Evolutionary conservation across 106 monocot genomes (phyloP).

Genomic region (Platanthera guangdongensis): DNA sequence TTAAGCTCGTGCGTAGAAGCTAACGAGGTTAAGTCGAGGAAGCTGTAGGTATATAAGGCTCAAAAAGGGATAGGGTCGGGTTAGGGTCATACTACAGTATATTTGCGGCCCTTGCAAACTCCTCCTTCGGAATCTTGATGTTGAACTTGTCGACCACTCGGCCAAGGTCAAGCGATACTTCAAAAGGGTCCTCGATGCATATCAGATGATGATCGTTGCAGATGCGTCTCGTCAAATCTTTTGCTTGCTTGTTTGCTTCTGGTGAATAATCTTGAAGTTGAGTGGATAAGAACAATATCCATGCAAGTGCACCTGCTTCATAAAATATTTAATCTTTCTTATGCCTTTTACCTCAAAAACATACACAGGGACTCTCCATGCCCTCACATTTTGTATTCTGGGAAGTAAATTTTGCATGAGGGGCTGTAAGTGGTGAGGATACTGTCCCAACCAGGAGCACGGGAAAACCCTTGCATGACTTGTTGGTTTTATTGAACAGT

Average conservation of each 20-base stretch:
- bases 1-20: not conserved
- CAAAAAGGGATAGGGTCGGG: conserved; percentile 57
- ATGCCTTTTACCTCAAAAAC: no score
- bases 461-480: no score
- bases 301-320: no score
- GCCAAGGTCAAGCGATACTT: conserved; percentile 86
- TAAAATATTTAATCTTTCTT: no score
- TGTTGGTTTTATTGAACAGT: no score
- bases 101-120: conserved; percentile 88
- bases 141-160: conserved; percentile 81
- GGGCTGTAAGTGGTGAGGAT: no score
- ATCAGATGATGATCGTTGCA: conserved; percentile 90
- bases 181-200: conserved; percentile 95
- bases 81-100: conserved; percentile 63
- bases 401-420: no score
- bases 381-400: no score
- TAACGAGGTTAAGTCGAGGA: not conserved
- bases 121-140: conserved; percentile 80
- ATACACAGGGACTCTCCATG: no score
- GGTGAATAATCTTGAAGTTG: no score
- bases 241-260: conserved; percentile 41
- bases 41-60: conserved; percentile 40
- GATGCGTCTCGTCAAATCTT: conserved; percentile 89
- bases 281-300: no score
- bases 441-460: no score